Conservation (phyloP, 768 basidiomycete species). For the Crassisporium funariophilum region DNA sequence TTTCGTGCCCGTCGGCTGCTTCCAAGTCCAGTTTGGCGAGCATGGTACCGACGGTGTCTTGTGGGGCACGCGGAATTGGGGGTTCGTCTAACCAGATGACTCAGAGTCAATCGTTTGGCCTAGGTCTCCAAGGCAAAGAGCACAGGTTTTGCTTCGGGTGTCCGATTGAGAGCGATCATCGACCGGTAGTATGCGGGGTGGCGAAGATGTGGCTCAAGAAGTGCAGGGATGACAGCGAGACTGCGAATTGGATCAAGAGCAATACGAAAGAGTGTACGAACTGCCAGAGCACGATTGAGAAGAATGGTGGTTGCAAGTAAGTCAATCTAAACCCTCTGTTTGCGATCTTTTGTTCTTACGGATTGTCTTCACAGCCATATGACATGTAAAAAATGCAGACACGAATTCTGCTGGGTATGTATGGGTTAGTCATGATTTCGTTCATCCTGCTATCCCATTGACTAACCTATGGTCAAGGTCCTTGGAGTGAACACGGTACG, state of each 20-base stretch:
- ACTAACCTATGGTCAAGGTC: conserved; percentile 48
- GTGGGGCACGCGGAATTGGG: conserved; percentile 62
- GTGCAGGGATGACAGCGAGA: conserved; percentile 96
- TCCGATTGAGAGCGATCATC: conserved; percentile 82
- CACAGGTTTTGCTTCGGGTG: conserved; percentile 97
- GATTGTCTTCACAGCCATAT: conserved; percentile 73
- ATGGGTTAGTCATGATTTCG: conserved; percentile 70
- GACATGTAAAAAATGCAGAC: conserved; percentile 99
- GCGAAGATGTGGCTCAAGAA: conserved; percentile 96
- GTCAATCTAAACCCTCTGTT: conserved; percentile 36
- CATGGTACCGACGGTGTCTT: conserved; percentile 87
- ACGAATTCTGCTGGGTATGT: conserved; percentile 99
- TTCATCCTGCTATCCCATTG: conserved; percentile 24
- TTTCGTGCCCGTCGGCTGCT: conserved; percentile 84
- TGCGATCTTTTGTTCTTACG: conserved; percentile 6
- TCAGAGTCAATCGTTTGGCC: conserved; percentile 33
- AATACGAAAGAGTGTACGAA: conserved; percentile 98
- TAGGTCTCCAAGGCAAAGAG: conserved; percentile 41
- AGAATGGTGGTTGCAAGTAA: conserved; percentile 99
- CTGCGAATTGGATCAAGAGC: conserved; percentile 99
- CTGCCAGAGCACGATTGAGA: conserved; percentile 98
- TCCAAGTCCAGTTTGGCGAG: conserved; percentile 71
- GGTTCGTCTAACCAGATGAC: conserved; percentile 30
- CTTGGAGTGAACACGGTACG: conserved; percentile 97
- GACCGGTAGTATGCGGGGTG: conserved; percentile 86